A percentile compares a stretch with the other conserved stretches of the same genome.
phyloP scores from a whole-genome alignment of 2,329 filamentous ascomycete species.

The Neonectria punicea region DNA sequence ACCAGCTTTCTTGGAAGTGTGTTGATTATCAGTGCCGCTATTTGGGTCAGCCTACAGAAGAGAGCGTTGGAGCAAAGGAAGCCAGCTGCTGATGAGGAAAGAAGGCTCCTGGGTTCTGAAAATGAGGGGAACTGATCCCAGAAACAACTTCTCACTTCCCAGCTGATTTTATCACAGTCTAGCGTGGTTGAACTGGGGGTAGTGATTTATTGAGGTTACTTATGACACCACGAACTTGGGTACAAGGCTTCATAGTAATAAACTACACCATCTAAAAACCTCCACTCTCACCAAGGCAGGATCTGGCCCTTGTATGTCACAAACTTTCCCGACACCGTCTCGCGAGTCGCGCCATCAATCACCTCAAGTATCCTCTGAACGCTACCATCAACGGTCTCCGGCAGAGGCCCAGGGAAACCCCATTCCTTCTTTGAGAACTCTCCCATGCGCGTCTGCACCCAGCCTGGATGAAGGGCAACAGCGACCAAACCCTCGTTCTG shows the following conservation, averaged over 20 bases:
- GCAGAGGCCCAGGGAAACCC: too few relatives aligned
- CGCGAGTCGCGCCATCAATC: too few relatives aligned
- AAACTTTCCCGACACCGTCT: too few relatives aligned
- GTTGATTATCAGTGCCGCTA: conserved; percentile 53
- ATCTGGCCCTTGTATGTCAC: not conserved
- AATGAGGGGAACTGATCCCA: not conserved
- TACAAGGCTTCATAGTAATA: not conserved
- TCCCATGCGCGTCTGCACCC: conserved; percentile 49
- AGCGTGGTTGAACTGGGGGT: not conserved
- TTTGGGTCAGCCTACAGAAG: conserved; percentile 57
- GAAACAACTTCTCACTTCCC: not conserved
- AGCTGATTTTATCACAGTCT: too few relatives aligned
- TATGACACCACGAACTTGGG: too few relatives aligned
- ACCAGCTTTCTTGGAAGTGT: conserved; percentile 52
- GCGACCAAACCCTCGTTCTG: conserved; percentile 43
- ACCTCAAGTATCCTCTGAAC: too few relatives aligned
- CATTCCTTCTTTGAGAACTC: conserved; percentile 10
- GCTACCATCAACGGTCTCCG: too few relatives aligned
- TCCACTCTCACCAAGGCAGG: not conserved
- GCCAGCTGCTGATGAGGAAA: conserved; percentile 49
- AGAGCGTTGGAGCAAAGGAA: conserved; percentile 40
- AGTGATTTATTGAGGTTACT: too few relatives aligned
- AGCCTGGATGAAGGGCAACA: conserved; percentile 52
- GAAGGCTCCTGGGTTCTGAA: conserved; percentile 39
- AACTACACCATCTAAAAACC: not conserved